phyloP scores from a whole-genome alignment of 2,329 filamentous ascomycete genomes.

The Arthroderma uncinatum region DNA sequence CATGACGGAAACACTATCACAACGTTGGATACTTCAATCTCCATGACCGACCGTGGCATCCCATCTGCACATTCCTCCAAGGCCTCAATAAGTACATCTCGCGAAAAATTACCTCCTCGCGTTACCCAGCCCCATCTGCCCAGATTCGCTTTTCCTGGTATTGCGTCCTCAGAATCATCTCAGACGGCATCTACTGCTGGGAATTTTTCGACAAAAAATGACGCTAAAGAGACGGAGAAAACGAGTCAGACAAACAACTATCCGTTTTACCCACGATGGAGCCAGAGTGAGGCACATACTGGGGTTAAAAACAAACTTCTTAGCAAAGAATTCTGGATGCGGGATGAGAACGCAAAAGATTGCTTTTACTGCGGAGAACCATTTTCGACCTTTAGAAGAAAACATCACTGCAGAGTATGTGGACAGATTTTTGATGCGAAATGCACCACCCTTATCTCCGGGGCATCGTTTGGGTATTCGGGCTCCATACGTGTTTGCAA shows the following conservation, averaged over 20 bases:
- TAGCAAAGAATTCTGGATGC: conserved; percentile 98
- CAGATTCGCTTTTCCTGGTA: conserved; percentile 32
- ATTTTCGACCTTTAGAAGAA: conserved; percentile 87
- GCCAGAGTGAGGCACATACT: conserved; percentile 3
- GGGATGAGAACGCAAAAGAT: conserved; percentile 93
- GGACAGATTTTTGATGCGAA: conserved; percentile 98
- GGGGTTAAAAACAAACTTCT: conserved; percentile 67
- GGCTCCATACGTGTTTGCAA: conserved; percentile 83
- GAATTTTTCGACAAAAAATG: background rate
- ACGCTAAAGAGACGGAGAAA: background rate
- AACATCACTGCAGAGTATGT: conserved; percentile 89
- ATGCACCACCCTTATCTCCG: conserved; percentile 84
- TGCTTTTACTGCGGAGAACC: conserved; percentile 85
- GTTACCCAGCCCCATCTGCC: conserved; percentile 38
- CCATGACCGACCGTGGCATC: conserved; percentile 23
- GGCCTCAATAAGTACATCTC: conserved; percentile 19
- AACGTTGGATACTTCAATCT: conserved; percentile 21
- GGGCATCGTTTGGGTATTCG: conserved; percentile 74
- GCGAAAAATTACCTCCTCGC: conserved; percentile 28
- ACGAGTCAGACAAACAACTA: background rate
- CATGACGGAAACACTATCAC: conserved; percentile 24
- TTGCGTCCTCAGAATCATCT: conserved; percentile 33
- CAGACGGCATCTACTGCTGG: conserved; percentile 33
- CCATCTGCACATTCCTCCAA: conserved; percentile 22
- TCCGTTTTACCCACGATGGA: background rate